Conservation (phyloP, 495 filamentous ascomycete genomes). For the Annulohypoxylon stygium region DNA sequence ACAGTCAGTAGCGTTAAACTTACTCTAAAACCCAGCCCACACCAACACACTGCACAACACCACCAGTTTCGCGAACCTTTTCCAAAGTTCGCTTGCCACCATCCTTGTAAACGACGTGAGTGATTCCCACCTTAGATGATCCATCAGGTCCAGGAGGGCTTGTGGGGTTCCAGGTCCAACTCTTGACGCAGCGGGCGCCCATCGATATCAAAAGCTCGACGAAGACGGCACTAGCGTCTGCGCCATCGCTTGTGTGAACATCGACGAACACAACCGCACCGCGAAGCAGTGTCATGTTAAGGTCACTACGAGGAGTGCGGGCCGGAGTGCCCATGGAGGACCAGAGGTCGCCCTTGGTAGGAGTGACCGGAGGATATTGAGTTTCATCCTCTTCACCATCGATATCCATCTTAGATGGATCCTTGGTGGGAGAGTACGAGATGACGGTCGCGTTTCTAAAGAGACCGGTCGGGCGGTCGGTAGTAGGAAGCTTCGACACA, state of each 20-base stretch:
- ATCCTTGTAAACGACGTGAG: conserved; percentile 96
- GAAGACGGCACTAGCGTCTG: conserved; percentile 87
- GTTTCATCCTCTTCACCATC: conserved; percentile 39
- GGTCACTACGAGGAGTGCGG: conserved; percentile 64
- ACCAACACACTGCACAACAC: conserved; percentile 84
- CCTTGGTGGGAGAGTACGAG: conserved; percentile 60
- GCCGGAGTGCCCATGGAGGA: conserved; percentile 68
- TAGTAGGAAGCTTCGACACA: conserved; percentile 62
- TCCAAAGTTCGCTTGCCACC: conserved; percentile 87
- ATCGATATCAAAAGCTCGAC: conserved; percentile 83
- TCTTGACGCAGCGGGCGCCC: conserved; percentile 85
- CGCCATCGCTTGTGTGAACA: conserved; percentile 90
- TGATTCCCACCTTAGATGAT: conserved; percentile 79
- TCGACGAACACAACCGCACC: conserved; percentile 92
- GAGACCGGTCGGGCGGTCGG: conserved; percentile 44
- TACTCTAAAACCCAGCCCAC: conserved; percentile 91
- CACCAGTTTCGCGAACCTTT: conserved; percentile 81
- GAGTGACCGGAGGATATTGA: conserved; percentile 51
- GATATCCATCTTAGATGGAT: conserved; percentile 35
- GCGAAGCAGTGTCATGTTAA: conserved; percentile 66
- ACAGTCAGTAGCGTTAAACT: conserved; percentile 52
- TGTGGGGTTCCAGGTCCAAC: conserved; percentile 85
- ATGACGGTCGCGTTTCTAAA: conserved; percentile 59
- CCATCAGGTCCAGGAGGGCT: conserved; percentile 51
- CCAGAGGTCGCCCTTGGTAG: conserved; percentile 59